Evolutionary conservation across 257 asterid species (phyloP).

Genomic region (Solanum chilense): DNA sequence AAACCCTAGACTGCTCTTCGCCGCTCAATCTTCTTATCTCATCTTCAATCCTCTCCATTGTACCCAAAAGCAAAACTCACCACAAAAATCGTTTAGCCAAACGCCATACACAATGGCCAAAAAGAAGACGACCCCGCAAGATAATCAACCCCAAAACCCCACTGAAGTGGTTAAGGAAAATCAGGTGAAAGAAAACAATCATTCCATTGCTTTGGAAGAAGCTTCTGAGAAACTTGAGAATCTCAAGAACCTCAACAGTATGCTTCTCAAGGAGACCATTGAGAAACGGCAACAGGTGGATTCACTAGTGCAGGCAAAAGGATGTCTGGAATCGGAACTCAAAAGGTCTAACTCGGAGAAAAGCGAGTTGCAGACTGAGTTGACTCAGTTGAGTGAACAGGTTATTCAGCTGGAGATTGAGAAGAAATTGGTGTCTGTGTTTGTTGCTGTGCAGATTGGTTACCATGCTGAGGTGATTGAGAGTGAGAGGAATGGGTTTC

Average conservation of each 20-base stretch:
- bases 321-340: constrained; percentile 37
- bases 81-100: not conserved
- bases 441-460: constrained; percentile 32
- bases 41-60: not conserved
- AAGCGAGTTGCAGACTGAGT: constrained; percentile 28
- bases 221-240: constrained; percentile 35
- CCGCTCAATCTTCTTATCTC: constrained; percentile 1
- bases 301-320: constrained; percentile 31
- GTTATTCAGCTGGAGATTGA: constrained; percentile 43
- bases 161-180: constrained; percentile 10
- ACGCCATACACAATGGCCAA: constrained; percentile 30
- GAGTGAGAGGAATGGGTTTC: constrained; percentile 9
- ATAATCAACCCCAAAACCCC: constrained; percentile 4
- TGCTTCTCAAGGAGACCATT: constrained; percentile 50
- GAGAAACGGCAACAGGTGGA: constrained; percentile 67
- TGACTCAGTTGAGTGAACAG: constrained; percentile 29
- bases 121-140: constrained; percentile 30
- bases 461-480: constrained; percentile 21
- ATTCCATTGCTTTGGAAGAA: constrained; percentile 22
- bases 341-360: constrained; percentile 38
- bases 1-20: not conserved
- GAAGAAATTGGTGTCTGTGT: constrained; percentile 38
- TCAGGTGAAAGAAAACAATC: not conserved
- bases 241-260: constrained; percentile 51
- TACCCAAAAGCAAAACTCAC: not conserved